Percentiles rank a stretch among this genome's conserved stretches.
Conservation (phyloP, 1,139 yeast genomes). For the Yamadazyma pseudoaaseri region DNA sequence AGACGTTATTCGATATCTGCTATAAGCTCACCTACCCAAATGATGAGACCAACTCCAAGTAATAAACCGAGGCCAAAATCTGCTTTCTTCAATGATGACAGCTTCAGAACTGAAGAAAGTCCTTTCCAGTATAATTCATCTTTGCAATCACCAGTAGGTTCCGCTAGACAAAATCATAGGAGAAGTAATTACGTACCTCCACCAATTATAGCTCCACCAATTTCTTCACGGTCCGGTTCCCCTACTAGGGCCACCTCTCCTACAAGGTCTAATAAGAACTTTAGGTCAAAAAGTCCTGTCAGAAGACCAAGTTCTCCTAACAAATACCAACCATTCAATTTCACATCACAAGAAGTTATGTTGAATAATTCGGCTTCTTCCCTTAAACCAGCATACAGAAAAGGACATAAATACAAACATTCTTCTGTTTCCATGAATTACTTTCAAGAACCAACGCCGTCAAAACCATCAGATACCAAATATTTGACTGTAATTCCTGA, state of each 20-base stretch:
- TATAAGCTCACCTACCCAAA: constrained; percentile 18
- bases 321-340: constrained; percentile 43
- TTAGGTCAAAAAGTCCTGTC: constrained; percentile 33
- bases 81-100: constrained; percentile 24
- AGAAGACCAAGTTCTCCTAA: constrained; percentile 29
- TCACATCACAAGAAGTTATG: constrained; percentile 43
- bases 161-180: constrained; percentile 7
- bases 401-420: constrained; percentile 94
- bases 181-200: constrained; percentile 14
- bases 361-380: constrained; percentile 27
- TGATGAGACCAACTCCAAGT: constrained; percentile 13
- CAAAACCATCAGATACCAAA: constrained; percentile 7
- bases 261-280: constrained; percentile 24
- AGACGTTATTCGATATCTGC: constrained; percentile 25
- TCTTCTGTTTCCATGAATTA: constrained; percentile 96
- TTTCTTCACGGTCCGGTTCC: constrained; percentile 21
- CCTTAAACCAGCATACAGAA: constrained; percentile 69
- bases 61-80: constrained; percentile 38
- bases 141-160: constrained; percentile 7
- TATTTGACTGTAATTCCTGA: constrained; percentile 72
- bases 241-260: constrained; percentile 37
- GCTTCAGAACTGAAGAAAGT: constrained; percentile 10
- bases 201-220: constrained; percentile 16
- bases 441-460: constrained; percentile 85
- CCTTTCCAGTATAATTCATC: constrained; percentile 4